Base-by-base conservation (phyloP, 2,329 filamentous ascomycete species). In the Phialemoniopsis sp. region DNA sequence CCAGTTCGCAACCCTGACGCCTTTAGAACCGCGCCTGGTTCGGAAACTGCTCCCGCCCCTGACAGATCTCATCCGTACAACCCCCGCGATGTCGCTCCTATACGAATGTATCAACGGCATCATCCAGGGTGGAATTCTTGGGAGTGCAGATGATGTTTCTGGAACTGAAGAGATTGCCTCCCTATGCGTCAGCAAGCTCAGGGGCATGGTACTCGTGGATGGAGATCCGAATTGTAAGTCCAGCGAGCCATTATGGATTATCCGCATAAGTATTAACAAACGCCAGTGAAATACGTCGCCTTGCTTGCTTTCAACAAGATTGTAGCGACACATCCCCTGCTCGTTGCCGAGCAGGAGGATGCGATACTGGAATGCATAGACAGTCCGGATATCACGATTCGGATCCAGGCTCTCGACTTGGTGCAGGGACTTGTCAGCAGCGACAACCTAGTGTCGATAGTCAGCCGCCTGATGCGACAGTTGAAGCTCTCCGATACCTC, bases 81-180 rank as follows among this genome's bases (percentile, higher is more conserved):
- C 93, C 0, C 86, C 87, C 5, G 93, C 93, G 19, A 97, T 97
- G 93, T 97, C 93, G n/a, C 66, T 98, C 19, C 68, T 97, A 6
- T 98, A 98, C 53, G 93, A 98, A 64, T 98, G 93, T 57, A 96
- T 98, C 63, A 96, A 95, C 59, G 93, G 93, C 17, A 95, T 98
- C 46, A 95, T 98, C 43, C 90, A 96, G 59, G 93, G 93, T 19
- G 93, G 93, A 1, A 95, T 98, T 41, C 69, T 98, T 36, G 87
- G 89, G 26, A 87, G 84, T 33, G 81, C 83, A 19, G 88, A 90
- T 47, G 87, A 88, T 38, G 80, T 82, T 15, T 75, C 82, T 28
- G 90, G 91, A 39, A 85, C 87, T 30, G 90, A 97, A 50, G 90
- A 96, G 60, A 89, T 98, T 55, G 93, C 93, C 7, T 82, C 82